Evolutionary conservation across 768 basidiomycete species (phyloP).

Genomic region (Chalciporus chontae): DNA sequence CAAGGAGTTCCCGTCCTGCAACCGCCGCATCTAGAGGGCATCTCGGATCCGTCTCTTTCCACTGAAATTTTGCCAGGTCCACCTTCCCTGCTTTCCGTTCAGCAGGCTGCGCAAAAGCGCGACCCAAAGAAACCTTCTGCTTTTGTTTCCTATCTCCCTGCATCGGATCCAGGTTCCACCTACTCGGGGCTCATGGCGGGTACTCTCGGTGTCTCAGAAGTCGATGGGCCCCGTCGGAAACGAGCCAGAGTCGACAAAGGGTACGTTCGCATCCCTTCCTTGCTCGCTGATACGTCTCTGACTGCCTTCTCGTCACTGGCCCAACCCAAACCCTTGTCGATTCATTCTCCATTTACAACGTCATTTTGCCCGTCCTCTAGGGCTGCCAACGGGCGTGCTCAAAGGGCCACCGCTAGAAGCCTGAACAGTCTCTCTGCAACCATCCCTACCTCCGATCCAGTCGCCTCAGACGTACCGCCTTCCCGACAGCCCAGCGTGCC

Average conservation of each 20-base stretch:
- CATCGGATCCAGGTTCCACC: conserved; percentile 84
- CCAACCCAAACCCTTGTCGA: conserved; percentile 29
- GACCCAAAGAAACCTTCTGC: conserved; percentile 75
- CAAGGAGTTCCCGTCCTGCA: conserved; percentile 71
- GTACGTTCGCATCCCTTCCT: conserved; percentile 44
- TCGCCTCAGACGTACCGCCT: conserved; percentile 40
- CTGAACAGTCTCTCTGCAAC: conserved; percentile 39
- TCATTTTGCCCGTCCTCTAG: conserved; percentile 33
- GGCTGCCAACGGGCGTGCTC: conserved; percentile 61
- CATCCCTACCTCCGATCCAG: conserved; percentile 31
- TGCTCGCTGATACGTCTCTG: conserved; percentile 20
- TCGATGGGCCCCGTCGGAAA: conserved; percentile 67
- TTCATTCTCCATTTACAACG: conserved; percentile 10
- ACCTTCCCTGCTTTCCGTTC: conserved; percentile 67
- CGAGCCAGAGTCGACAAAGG: conserved; percentile 70
- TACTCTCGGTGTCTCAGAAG: conserved; percentile 52
- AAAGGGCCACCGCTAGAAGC: conserved; percentile 67
- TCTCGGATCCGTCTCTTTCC: conserved; percentile 66
- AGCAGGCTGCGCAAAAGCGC: conserved; percentile 69
- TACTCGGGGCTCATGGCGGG: conserved; percentile 75
- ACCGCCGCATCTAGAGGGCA: conserved; percentile 75
- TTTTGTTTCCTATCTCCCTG: conserved; percentile 74
- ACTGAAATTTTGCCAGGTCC: conserved; percentile 91
- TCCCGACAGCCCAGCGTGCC: conserved; percentile 36
- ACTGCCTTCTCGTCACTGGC: conserved; percentile 20